These are phyloP conservation scores for Botryotinia convoluta DNA, from an alignment of 2,329 filamentous ascomycete species.

Conservation along the genomic window DNA sequence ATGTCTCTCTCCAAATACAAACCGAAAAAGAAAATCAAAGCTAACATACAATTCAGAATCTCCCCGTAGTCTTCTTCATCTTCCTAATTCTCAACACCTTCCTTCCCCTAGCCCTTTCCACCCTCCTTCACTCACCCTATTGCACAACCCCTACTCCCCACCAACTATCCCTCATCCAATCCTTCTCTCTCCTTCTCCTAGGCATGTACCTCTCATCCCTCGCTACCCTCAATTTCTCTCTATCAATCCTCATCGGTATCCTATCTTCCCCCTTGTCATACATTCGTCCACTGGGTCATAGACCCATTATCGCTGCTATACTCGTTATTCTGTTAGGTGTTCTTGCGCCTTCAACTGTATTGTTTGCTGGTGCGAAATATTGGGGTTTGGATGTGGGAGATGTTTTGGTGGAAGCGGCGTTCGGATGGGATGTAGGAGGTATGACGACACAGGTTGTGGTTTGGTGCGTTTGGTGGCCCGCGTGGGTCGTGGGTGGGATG, in stretches of 20 bases:
- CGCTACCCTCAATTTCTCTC: conserved; percentile 92
- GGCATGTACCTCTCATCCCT: conserved; percentile 90
- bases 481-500: conserved; percentile 69
- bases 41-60: conserved; percentile 46
- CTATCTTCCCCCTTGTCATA: conserved; percentile 79
- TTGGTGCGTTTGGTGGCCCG: conserved; percentile 96
- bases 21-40: not conserved
- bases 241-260: conserved; percentile 81
- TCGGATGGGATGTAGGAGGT: conserved; percentile 86
- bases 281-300: conserved; percentile 49
- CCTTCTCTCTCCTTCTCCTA: conserved; percentile 86
- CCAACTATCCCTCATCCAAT: conserved; percentile 77
- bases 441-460: conserved; percentile 85
- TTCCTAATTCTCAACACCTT: conserved; percentile 55
- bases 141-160: conserved; percentile 56
- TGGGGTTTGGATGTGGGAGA: conserved; percentile 51
- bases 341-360: conserved; percentile 57
- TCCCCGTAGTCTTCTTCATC: conserved; percentile 55
- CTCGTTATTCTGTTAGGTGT: conserved; percentile 54
- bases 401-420: conserved; percentile 70
- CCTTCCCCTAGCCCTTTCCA: conserved; percentile 57
- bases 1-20: conserved; percentile 24
- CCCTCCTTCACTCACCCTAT: conserved; percentile 49
- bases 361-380: conserved; percentile 49
- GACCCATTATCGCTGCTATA: conserved; percentile 42